phyloP scores from a whole-genome alignment of 148 eudicot genomes.

The Amaranthus palmeri region DNA sequence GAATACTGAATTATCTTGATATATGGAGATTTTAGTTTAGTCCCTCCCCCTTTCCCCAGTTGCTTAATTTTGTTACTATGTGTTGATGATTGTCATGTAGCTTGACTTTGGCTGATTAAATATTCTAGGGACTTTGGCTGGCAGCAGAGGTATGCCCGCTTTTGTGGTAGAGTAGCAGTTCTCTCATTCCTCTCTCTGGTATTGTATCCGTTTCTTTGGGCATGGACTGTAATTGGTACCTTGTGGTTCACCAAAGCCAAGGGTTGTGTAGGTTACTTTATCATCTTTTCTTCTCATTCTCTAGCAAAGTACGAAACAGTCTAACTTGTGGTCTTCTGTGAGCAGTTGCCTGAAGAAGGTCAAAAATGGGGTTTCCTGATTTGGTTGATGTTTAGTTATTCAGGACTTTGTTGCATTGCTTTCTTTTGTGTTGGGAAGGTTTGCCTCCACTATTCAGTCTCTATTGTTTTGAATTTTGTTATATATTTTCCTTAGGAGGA shows the following conservation, averaged over 20 bases:
- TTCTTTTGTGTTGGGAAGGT: constrained; percentile 80
- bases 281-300: not conserved
- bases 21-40: not conserved
- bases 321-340: constrained; percentile 18
- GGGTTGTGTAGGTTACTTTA: constrained; percentile 57
- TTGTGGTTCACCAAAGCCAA: constrained; percentile 77
- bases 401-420: constrained; percentile 83
- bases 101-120: constrained; percentile 4
- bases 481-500: not conserved
- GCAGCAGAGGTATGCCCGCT: constrained; percentile 91
- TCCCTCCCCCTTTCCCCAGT: no score
- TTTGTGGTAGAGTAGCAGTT: constrained; percentile 81
- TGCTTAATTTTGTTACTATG: no score
- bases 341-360: constrained; percentile 92
- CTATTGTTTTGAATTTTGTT: not conserved
- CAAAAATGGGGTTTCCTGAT: constrained; percentile 97
- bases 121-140: constrained; percentile 75
- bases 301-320: not conserved
- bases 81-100: constrained; percentile 2
- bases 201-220: constrained; percentile 91
- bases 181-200: constrained; percentile 66
- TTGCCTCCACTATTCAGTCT: constrained; percentile 7
- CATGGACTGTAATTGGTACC: constrained; percentile 84
- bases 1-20: not conserved
- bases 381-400: constrained; percentile 94